Evolutionary conservation across 2,329 filamentous ascomycete genomes (phyloP), one percentile per base, ranked within the genome.

Genomic region (Phaeosphaeriaceae sp.): DNA sequence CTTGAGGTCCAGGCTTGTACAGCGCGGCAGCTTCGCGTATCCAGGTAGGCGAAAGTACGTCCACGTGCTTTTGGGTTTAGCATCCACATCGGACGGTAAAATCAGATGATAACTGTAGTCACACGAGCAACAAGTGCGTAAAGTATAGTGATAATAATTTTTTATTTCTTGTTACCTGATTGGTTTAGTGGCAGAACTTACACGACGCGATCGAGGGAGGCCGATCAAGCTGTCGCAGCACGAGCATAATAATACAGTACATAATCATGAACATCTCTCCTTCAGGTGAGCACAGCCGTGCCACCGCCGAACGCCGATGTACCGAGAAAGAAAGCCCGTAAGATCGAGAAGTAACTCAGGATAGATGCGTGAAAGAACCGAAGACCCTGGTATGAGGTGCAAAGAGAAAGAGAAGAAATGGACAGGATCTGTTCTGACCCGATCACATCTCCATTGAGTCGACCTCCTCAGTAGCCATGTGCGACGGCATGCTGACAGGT

Each of bases 361-460:
- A 57, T 59, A 67, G 54, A 50, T 57, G 63, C 57, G 51, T 66
- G 71, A 47, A 60, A 53, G 56, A 63, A 69, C 61, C 68, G 63
- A 66, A 45, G 60, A 60, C 59, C 67, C 61, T 65, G 67, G 63
- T 68, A 63, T 53, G 68, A 60, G 56, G 48, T 63, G 44, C 40
- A 53, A 61, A 56, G 55, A 51, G 54, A 51, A 56, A 66, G 51
- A 60, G 53, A 59, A 58, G 63, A 62, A 57, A 62, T 51, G 36
- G 24, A 48, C 48, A 15, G 42, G n/a, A 33, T 24, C 31, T 25
- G 53, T 15, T n/a, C n/a, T 45, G 53, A 44, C 47, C 13, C 27
- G 42, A 20, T 72, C 58, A 77, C 71, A 78, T 71, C 60, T 78
- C 71, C 75, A 78, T 78, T 24, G 61, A 70, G 51, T 77, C 75